Conservation (phyloP, 164 flowering plant genomes). For the Macadamia integrifolia region DNA sequence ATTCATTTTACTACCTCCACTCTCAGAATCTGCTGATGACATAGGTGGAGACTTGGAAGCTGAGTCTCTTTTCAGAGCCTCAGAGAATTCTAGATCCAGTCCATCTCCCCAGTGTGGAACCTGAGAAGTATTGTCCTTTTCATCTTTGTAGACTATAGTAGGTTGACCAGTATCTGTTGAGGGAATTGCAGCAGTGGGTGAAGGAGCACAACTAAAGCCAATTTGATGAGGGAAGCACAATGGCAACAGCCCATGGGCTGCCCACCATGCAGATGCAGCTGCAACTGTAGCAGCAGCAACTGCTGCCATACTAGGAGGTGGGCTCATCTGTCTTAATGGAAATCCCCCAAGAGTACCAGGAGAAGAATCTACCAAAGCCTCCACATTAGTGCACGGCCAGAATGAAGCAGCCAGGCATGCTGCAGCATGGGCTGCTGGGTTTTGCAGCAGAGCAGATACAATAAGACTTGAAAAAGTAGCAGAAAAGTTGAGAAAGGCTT, state of each 20-base stretch:
- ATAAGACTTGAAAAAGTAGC: slow-evolving; percentile 55
- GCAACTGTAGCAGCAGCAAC: slow-evolving; percentile 88
- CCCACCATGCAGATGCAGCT: slow-evolving; percentile 99
- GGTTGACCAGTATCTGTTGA: slow-evolving; percentile 28
- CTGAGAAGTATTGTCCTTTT: slow-evolving; percentile 16
- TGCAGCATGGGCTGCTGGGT: slow-evolving; percentile 88
- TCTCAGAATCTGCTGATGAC: slow-evolving; percentile 53
- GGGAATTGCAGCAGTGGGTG: slow-evolving; percentile 34
- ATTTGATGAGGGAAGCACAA: slow-evolving; percentile 52
- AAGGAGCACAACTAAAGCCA: slow-evolving; percentile 40
- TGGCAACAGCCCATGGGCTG: slow-evolving; percentile 79
- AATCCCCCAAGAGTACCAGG: slow-evolving; percentile 34
- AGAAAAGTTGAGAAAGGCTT: slow-evolving; percentile 56
- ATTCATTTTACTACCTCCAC: slow-evolving; percentile 25
- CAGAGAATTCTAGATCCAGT: slow-evolving; percentile 34
- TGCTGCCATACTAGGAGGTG: slow-evolving; percentile 62
- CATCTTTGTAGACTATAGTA: slow-evolving; percentile 23
- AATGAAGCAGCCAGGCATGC: slow-evolving; percentile 73
- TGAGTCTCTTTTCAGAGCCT: slow-evolving; percentile 40
- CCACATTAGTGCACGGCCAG: slow-evolving; percentile 51
- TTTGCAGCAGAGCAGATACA: slow-evolving; percentile 63
- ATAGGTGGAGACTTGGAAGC: slow-evolving; percentile 37
- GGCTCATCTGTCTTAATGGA: slow-evolving; percentile 24
- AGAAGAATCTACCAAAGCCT: slow-evolving; percentile 35
- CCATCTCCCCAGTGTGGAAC: slow-evolving; percentile 31